Percentiles rank a stretch among this genome's conserved stretches.
These are phyloP conservation scores for Aspergillus melleus DNA, from an alignment of 2,329 filamentous ascomycete species.

Conservation along the genomic window DNA sequence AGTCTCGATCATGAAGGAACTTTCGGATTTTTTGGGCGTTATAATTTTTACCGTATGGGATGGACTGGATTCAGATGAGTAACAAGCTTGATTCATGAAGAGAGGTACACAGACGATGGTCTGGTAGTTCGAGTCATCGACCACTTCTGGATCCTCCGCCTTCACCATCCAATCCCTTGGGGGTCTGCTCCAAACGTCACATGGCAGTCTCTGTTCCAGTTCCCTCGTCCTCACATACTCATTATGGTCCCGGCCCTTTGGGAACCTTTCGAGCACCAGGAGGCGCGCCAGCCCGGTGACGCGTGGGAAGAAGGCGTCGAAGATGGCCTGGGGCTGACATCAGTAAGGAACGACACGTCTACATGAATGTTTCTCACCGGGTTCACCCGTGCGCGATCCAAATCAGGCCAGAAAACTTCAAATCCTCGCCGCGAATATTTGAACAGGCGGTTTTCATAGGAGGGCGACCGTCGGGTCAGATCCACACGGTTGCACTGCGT, in stretches of 20 bases:
- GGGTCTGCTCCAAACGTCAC: no score
- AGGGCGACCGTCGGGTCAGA: conserved; percentile 74
- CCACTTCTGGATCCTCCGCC: no score
- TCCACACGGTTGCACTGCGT: conserved; percentile 82
- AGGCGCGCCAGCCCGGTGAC: no score
- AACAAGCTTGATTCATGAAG: conserved; percentile 58
- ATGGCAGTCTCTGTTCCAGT: no score
- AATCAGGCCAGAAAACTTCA: conserved; percentile 74
- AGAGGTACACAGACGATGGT: conserved; percentile 54
- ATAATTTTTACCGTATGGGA: conserved; percentile 40
- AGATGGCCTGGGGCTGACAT: conserved; percentile 60
- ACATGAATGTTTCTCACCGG: conserved; percentile 48
- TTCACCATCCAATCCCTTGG: no score
- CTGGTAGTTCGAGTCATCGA: no score
- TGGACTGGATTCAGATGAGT: conserved; percentile 23
- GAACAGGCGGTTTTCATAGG: conserved; percentile 82
- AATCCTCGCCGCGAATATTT: conserved; percentile 88
- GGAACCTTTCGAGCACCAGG: no score
- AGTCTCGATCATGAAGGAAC: conserved; percentile 75
- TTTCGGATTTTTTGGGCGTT: conserved; percentile 66
- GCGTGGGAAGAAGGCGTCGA: conserved; percentile 50
- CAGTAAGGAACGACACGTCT: neutral
- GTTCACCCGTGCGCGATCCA: conserved; percentile 75
- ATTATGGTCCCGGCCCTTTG: no score
- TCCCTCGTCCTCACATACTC: no score